Evolutionary conservation across 1,139 yeast species (phyloP).

Genomic region (Blastobotrys capitulatus): DNA sequence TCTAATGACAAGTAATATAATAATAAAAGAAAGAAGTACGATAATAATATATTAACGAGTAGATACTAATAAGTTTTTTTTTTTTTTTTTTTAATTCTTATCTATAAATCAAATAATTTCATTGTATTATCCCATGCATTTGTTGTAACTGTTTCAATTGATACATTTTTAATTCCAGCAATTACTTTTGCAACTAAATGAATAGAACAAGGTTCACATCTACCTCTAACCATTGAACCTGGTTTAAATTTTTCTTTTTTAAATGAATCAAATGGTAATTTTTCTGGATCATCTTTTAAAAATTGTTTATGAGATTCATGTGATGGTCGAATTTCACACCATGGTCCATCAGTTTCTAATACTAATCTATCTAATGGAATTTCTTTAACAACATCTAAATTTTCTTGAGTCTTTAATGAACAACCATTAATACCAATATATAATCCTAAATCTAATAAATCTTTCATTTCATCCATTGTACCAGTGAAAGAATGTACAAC

Average conservation of each 20-base stretch:
- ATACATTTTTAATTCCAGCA: constrained; percentile 49
- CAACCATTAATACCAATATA: constrained; percentile 89
- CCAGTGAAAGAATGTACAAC: constrained; percentile 97
- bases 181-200: constrained; percentile 78
- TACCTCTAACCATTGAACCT: constrained; percentile 61
- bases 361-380: constrained; percentile 66
- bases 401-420: constrained; percentile 73
- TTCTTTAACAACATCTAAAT: constrained; percentile 54
- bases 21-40: background rate
- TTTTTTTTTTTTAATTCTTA: background rate
- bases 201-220: constrained; percentile 88
- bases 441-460: constrained; percentile 53
- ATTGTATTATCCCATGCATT: constrained; percentile 61
- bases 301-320: constrained; percentile 67
- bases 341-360: constrained; percentile 96
- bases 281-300: constrained; percentile 29
- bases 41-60: background rate
- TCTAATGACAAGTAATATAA: too few species aligned
- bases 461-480: constrained; percentile 50
- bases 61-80: background rate
- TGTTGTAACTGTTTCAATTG: constrained; percentile 52
- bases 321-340: constrained; percentile 90
- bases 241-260: constrained; percentile 54
- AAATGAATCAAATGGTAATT: constrained; percentile 55
- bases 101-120: constrained; percentile 42